Base-by-base conservation (phyloP, 768 basidiomycete species). In the Pleurotus cornucopiae region DNA sequence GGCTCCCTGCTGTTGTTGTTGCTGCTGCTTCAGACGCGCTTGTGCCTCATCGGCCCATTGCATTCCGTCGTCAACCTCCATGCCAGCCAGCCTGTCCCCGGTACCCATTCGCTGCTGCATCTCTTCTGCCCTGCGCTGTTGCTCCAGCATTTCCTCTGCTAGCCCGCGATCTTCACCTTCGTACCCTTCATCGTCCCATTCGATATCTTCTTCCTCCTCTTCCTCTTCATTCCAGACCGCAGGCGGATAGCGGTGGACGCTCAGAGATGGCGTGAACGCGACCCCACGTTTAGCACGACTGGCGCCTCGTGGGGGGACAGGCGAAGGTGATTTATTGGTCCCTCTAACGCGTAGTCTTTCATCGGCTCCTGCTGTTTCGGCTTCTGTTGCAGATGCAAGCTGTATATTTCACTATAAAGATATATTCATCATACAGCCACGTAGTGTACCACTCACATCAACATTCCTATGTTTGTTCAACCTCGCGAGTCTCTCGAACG, bases 381-480 rank as follows among this genome's bases (percentile, higher is more conserved):
- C 79, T 58, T 86, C 82, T 0, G 89, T 91, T 3, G 88, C 82
- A 3, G 83, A 79, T 6, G 90, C 88, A 58, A 91, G 79, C 89
- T 93, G 63, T 16, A 26, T 41, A 20, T 18, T 30, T 53, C 14
- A 30, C 30, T 53, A 62, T 49, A 43, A 18, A 56, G 52, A 48
- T 58, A 46, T 39, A 37, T 55, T 23, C 51, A 34, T 18, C 38
- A 49, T 46, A 45, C 34, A 37, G 45, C 43, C 21, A 44, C 37
- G 0, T 54, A 40, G 16, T 5, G 30, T 45, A 44, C 16, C 11
- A 77, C 91, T 66, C 70, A 95, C 94, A 69, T 98, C 96, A 54
- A 98, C 89, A 69, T 99, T 99, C 26, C 95, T 81, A 66, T 97
- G 94, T 68, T 98, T 98, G 75, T 99, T 98, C 55, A 98, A 78